Base-by-base conservation (phyloP, 2,329 filamentous ascomycete species). In the Lasiodiplodia theobromae region DNA sequence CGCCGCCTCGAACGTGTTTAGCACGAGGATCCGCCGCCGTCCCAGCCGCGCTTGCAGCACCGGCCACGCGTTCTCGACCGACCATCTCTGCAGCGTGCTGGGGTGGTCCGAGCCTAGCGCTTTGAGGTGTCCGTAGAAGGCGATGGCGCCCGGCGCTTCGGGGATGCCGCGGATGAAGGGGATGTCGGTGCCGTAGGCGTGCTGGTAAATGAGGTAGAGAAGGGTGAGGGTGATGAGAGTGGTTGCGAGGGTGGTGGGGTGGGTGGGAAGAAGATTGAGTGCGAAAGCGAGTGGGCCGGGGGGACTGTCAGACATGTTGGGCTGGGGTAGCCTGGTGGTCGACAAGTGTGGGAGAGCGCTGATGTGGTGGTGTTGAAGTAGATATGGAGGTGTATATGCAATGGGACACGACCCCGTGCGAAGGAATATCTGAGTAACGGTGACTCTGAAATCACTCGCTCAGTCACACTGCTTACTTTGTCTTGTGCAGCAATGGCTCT, bases 191-290 rank as follows among this genome's bases (percentile, higher is more conserved):
- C n/a, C 16, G 31, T 77, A 18, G 18, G 71, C 7, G 72, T 74
- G 37, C 75, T 75, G 66, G 70, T 64, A 38, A 66, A 54, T 10
- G 67, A 62, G 3, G 72, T 71, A 66, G 73, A 74, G 60, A 72
- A 69, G 18, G 31, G 53, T 6, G 57, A 62, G 14, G 66, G 65
- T 6, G 34, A 28, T n/a, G 70, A 67, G 47, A 73, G 74, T 31
- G 76, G 77, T 56, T 71, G 70, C 0, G 72, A 74, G 66, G 31
- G 37, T 11, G 76, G n/a, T 14, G n/a, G 8, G 0, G 44, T 8
- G 44, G 44, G 44, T 21, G 44, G 44, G 44, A 3, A 21, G n/a
- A 2, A 65, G 38, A 18, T 78, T 8, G 38, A 69, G 1, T 72
- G 76, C 18, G 75, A 53, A 25, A 7, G 21, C 3, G 40, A 56